Evolutionary conservation across 371 early-diverging fungal species (phyloP).

Genomic region (Actinomucor elegans): DNA sequence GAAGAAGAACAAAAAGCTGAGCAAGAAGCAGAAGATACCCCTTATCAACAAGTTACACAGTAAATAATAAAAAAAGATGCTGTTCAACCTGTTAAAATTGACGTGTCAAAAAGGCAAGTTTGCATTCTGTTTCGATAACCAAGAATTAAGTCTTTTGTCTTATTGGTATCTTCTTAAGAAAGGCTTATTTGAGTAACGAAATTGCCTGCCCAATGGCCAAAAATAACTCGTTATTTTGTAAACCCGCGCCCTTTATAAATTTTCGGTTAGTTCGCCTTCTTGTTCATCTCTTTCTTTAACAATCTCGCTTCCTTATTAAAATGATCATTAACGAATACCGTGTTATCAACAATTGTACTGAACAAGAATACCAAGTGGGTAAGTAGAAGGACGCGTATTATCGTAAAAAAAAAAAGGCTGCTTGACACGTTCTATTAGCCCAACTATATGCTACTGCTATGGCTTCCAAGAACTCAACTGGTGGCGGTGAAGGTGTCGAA

Average conservation of each 20-base stretch:
- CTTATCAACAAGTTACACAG: not conserved
- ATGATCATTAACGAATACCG: constrained; percentile 71
- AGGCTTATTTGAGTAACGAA: too few species aligned
- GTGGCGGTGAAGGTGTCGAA: constrained; percentile 75
- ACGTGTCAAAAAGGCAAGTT: too few species aligned
- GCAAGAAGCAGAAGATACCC: not conserved
- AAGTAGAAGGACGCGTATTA: not conserved
- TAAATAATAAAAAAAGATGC: too few species aligned
- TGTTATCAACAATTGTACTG: constrained; percentile 69
- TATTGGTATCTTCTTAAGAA: too few species aligned
- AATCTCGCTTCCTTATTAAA: constrained; percentile 4
- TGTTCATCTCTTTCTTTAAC: constrained; percentile 8
- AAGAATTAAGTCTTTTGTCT: too few species aligned
- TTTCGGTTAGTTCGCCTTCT: too few species aligned
- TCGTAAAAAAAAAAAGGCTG: too few species aligned
- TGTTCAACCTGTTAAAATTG: too few species aligned
- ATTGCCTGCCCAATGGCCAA: too few species aligned
- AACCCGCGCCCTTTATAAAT: too few species aligned
- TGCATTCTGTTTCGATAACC: too few species aligned
- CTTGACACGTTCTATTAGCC: constrained; percentile 32
- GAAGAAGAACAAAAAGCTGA: not conserved
- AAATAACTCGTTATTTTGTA: too few species aligned
- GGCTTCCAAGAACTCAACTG: constrained; percentile 69
- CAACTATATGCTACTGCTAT: constrained; percentile 73
- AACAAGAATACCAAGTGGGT: constrained; percentile 64